Evolutionary conservation across 139 green algal genomes (phyloP).

Genomic region (Micractinium sp.): DNA sequence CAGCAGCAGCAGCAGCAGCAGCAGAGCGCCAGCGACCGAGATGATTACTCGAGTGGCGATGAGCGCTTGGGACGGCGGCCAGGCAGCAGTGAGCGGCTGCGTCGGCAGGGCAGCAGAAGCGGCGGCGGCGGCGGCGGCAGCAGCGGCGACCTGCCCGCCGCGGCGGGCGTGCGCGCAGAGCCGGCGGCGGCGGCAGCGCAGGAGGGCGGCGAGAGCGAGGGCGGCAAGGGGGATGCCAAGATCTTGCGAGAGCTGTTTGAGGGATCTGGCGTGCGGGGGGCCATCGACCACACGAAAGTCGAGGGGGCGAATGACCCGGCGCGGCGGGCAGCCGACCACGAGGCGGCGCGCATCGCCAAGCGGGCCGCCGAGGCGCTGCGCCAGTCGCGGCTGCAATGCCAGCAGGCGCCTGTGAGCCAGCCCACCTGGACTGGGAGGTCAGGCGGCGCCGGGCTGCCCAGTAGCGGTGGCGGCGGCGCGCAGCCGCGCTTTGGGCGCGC

Average conservation of each 20-base stretch:
- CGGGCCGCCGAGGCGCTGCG: conserved; percentile 78
- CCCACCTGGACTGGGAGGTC: conserved; percentile 91
- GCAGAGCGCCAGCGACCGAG: conserved; percentile 2
- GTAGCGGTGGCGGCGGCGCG: no score
- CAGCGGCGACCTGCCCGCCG: background rate
- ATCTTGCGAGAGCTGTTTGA: conserved; percentile 92
- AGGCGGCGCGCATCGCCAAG: conserved; percentile 65
- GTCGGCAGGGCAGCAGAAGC: background rate
- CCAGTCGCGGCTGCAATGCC: conserved; percentile 43
- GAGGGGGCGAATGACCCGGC: conserved; percentile 78
- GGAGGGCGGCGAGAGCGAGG: background rate
- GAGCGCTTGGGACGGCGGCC: background rate
- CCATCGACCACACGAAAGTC: conserved; percentile 88
- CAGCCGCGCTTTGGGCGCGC: conserved; percentile 51
- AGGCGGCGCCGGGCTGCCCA: conserved; percentile 50
- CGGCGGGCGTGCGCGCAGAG: background rate
- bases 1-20: background rate
- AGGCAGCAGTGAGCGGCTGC: conserved; percentile 16
- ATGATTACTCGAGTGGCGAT: conserved; percentile 30
- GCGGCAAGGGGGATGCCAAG: conserved; percentile 54
- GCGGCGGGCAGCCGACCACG: conserved; percentile 52
- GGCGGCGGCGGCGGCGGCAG: background rate
- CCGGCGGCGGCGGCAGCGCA: conserved; percentile 1
- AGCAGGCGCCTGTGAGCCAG: conserved; percentile 60
- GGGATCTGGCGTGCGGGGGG: conserved; percentile 61